Conservation (phyloP, 192 early-diverging fungal genomes). For the Coemansia sp. region DNA sequence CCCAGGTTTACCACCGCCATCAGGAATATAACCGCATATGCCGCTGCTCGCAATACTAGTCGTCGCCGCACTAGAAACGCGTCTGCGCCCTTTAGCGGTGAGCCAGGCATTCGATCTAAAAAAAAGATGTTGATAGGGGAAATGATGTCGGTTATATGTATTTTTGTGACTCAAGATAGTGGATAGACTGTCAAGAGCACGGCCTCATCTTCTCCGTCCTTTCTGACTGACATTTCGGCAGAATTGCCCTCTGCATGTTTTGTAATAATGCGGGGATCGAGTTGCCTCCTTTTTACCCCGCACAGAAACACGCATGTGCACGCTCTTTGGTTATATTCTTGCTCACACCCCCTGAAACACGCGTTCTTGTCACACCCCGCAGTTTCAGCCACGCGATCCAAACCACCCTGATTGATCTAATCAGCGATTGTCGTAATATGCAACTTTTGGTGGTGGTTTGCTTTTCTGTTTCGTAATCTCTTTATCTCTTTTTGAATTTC, state of each 20-base stretch:
- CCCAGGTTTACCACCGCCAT: slow-evolving; percentile 40
- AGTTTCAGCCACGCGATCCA: background rate
- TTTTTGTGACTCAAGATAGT: background rate
- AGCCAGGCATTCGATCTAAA: slow-evolving; percentile 26
- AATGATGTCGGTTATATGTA: background rate
- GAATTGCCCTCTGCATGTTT: background rate
- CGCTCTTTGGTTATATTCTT: background rate
- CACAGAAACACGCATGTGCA: background rate
- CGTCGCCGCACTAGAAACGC: slow-evolving; percentile 38
- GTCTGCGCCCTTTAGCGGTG: slow-evolving; percentile 43
- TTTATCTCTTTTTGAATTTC: background rate
- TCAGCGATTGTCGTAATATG: background rate
- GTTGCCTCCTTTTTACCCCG: background rate
- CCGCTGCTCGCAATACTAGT: slow-evolving; percentile 28
- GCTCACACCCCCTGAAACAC: background rate
- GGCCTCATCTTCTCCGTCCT: background rate
- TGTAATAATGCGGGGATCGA: background rate
- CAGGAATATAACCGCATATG: slow-evolving; percentile 28
- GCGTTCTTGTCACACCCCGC: background rate
- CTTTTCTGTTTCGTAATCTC: background rate
- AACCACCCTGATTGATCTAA: background rate
- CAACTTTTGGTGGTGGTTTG: background rate
- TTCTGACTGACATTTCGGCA: background rate
- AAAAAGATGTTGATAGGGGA: background rate
- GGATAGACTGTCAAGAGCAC: background rate